Percentiles rank a stretch among this genome's conserved stretches.
phyloP scores from a whole-genome alignment of 1,284 basidiomycete species.

The Xerocomus amazonicus region DNA sequence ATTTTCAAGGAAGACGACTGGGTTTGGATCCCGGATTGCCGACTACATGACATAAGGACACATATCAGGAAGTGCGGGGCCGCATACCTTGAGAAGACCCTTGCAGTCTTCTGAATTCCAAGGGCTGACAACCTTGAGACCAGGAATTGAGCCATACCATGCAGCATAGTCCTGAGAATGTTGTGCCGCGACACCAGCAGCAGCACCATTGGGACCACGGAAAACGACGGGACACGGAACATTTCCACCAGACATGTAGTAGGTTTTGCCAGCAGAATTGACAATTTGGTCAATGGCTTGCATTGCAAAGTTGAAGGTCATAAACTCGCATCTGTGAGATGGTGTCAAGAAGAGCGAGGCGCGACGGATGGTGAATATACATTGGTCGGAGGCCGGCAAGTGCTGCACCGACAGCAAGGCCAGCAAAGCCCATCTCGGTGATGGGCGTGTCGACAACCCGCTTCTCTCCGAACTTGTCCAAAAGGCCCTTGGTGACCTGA shows the following conservation, averaged over 20 bases:
- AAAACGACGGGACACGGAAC: conserved; percentile 98
- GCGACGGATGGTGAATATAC: conserved; percentile 37
- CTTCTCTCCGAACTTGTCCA: conserved; percentile 99
- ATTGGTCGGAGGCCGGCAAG: conserved; percentile 93
- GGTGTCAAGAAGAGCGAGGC: conserved; percentile 10
- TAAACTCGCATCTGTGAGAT: conserved; percentile 89
- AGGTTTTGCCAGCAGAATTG: conserved; percentile 99
- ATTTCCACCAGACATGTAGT: conserved; percentile 99
- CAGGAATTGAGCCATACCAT: conserved; percentile 97
- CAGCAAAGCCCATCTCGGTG: conserved; percentile 98
- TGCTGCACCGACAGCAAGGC: conserved; percentile 93
- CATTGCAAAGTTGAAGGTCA: conserved; percentile 97
- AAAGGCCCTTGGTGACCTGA: conserved; percentile 93
- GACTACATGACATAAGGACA: conserved; percentile 45
- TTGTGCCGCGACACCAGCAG: conserved; percentile 92
- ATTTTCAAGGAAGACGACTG: conserved; percentile 98
- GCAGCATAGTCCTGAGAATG: conserved; percentile 91
- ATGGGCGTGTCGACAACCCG: conserved; percentile 98
- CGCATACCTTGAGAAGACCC: conserved; percentile 86
- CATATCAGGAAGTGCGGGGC: background rate
- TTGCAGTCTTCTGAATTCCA: conserved; percentile 98
- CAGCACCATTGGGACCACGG: conserved; percentile 99
- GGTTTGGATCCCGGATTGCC: conserved; percentile 98
- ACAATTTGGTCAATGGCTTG: conserved; percentile 99
- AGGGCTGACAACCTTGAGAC: conserved; percentile 96